Base-by-base conservation (phyloP, 805 yeast genomes). In the Schwanniomyces pseudopolymorphus region DNA sequence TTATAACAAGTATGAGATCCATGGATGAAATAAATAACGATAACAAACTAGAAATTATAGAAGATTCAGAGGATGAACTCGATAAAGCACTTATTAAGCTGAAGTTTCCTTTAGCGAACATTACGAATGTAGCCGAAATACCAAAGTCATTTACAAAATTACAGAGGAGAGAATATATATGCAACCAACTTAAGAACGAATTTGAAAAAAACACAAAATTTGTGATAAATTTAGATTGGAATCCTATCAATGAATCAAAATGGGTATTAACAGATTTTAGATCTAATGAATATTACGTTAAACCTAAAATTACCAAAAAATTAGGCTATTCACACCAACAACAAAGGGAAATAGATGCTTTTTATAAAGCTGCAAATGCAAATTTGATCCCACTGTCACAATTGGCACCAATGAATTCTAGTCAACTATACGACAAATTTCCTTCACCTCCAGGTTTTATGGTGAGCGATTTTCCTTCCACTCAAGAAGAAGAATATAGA, bases 371-470 rank as follows among this genome's bases (percentile, higher is more conserved):
- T 20, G 50, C 52, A 10, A 48, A 45, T 17, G 13, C 41, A 35
- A 21, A 42, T 35, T 26, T 19, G 39, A 7, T 40, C 11, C 21
- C 44, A 40, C 35, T 22, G 36, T 17, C 27, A 3, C 26, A 41
- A 42, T 3, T 8, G n/a, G 26, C 19, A 5, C 20, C 14, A 37
- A 17, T 39, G 31, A 14, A 38, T 24, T 38, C 40, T n/a, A 44
- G 47, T 25, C 75, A 70, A 52, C 51, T 68, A 7, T 67, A 59
- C 54, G 73, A 69, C 49, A 65, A 64, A 48, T 62, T 67, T 40
- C 67, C 68, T 44, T 62, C 69, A 4, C 75, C 75, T 2, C 73
- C 74, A 2, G 74, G 74, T 14, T 70, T 64, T 48, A 69, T 69
- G 72, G 51, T 53, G 16, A 68, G 70, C 17, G 71, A 66, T 39